A percentile compares a stretch with the other conserved stretches of the same genome.
phyloP scores from a whole-genome alignment of 345 rosid genomes.

The Alliaria petiolata region DNA sequence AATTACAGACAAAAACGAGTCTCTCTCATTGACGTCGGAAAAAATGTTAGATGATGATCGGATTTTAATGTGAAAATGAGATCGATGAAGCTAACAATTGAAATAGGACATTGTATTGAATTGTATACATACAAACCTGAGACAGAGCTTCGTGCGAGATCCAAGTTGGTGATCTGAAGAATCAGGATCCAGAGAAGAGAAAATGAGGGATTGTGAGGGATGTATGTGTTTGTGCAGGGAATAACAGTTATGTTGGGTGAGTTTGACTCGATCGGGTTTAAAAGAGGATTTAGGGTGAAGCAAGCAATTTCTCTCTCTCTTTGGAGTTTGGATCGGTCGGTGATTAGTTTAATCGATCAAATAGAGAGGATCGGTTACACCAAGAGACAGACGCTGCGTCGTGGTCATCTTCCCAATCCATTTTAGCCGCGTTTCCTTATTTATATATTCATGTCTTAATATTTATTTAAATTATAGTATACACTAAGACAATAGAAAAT shows the following conservation, averaged over 20 bases:
- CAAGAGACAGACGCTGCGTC: constrained; percentile 23
- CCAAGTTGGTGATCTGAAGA: constrained; percentile 3
- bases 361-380: constrained; percentile 16
- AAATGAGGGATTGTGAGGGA: not conserved
- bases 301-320: not conserved
- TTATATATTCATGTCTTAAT: not conserved
- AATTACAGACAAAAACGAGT: not conserved
- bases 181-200: constrained; percentile 2
- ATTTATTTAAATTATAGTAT: not conserved
- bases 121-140: constrained; percentile 20
- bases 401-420: not conserved
- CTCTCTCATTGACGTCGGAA: not conserved
- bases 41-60: not conserved
- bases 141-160: not conserved
- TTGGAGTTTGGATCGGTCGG: constrained; percentile 27
- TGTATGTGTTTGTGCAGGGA: not conserved
- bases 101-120: not conserved
- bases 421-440: not conserved
- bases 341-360: constrained; percentile 28
- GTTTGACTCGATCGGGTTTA: constrained; percentile 20
- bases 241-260: constrained; percentile 5
- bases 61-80: constrained; percentile 2
- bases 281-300: constrained; percentile 2
- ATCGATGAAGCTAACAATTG: not conserved
- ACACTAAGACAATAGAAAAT: not conserved